Evolutionary conservation across 2,329 filamentous ascomycete genomes (phyloP).

Genomic region (Stachybotrys chartarum): DNA sequence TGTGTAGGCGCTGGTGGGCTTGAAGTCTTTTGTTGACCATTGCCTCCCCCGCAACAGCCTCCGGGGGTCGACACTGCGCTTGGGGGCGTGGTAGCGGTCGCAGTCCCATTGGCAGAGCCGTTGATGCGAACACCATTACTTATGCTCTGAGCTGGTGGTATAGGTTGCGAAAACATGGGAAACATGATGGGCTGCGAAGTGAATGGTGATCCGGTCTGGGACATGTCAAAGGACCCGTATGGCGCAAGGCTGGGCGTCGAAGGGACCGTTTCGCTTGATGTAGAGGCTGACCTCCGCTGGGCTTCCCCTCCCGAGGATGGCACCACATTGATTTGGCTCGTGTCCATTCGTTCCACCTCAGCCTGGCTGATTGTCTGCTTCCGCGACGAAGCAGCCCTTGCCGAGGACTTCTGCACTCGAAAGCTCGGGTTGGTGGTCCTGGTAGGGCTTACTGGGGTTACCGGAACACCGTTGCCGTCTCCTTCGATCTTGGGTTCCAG

Average conservation of each 20-base stretch:
- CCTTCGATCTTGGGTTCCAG: slow-evolving; percentile 13
- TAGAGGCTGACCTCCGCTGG: slow-evolving; percentile 15
- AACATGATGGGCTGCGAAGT: slow-evolving; percentile 17
- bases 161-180: slow-evolving; percentile 23
- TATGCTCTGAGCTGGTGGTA: slow-evolving; percentile 12
- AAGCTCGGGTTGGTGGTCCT: slow-evolving; percentile 25
- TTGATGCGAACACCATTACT: slow-evolving; percentile 3
- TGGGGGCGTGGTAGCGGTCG: neutral
- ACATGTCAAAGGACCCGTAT: slow-evolving; percentile 20
- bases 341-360: slow-evolving; percentile 45
- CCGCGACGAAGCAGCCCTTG: slow-evolving; percentile 25
- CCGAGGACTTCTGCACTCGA: slow-evolving; percentile 37
- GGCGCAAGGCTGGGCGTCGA: slow-evolving; percentile 14
- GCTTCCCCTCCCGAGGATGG: slow-evolving; percentile 20
- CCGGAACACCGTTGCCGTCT: slow-evolving; percentile 13
- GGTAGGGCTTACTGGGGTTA: slow-evolving; percentile 21
- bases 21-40: slow-evolving; percentile 3
- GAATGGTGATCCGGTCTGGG: slow-evolving; percentile 15
- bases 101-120: slow-evolving; percentile 4
- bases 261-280: slow-evolving; percentile 10
- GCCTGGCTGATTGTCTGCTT: slow-evolving; percentile 44
- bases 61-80: slow-evolving; percentile 2
- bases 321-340: slow-evolving; percentile 43
- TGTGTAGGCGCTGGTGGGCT: neutral
- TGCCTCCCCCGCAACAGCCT: slow-evolving; percentile 15